These are phyloP conservation scores for Passiflora organensis DNA, from an alignment of 345 rosid species.

Conservation along the genomic window DNA sequence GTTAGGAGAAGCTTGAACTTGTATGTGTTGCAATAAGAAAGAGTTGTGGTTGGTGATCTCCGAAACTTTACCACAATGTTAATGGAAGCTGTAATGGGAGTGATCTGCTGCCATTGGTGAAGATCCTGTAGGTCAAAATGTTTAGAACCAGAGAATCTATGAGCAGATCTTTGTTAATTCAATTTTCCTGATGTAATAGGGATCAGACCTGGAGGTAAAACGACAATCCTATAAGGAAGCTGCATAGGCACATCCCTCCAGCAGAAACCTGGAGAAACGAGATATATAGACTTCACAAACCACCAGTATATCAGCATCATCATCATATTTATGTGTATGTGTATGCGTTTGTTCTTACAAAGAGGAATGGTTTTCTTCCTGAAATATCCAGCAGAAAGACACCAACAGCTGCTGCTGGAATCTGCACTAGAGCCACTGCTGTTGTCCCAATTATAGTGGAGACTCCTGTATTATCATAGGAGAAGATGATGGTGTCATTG, in stretches of 20 bases:
- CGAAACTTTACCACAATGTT: too few relatives aligned
- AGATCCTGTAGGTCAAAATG: too few relatives aligned
- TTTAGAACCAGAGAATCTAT: neutral
- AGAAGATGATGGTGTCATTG: too few relatives aligned
- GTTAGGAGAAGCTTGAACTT: too few relatives aligned
- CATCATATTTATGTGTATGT: neutral
- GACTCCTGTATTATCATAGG: constrained; percentile 23
- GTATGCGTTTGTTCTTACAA: constrained; percentile 16
- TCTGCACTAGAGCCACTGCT: constrained; percentile 24
- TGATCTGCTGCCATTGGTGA: too few relatives aligned
- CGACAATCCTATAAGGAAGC: constrained; percentile 31
- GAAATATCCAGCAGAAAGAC: constrained; percentile 35
- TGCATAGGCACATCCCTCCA: constrained; percentile 36
- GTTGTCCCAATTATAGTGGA: constrained; percentile 29
- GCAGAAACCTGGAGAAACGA: constrained; percentile 51
- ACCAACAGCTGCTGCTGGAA: constrained; percentile 22
- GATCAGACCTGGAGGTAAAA: constrained; percentile 37
- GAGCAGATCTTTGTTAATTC: too few relatives aligned
- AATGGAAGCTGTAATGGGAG: too few relatives aligned
- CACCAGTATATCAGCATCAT: neutral
- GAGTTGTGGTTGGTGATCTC: too few relatives aligned
- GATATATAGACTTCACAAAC: too few relatives aligned
- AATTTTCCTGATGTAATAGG: neutral
- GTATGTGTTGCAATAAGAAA: neutral
- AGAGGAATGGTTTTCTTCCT: constrained; percentile 45